Evolutionary conservation across 495 filamentous ascomycete species (phyloP).

Genomic region (Xylaria telfairii): DNA sequence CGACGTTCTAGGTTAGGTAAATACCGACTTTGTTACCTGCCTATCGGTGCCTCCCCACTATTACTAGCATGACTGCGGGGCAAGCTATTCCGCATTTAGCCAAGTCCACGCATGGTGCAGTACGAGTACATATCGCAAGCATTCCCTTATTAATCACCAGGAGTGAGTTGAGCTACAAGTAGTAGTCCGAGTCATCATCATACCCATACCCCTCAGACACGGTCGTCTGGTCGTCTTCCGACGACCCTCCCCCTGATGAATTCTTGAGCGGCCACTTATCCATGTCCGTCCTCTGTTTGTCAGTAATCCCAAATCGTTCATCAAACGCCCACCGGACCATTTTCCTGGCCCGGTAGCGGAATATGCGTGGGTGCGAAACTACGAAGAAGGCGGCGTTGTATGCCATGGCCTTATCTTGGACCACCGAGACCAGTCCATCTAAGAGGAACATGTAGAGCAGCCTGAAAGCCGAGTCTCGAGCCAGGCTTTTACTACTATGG

Average conservation of each 20-base stretch:
- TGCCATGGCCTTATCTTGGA: conserved; percentile 26
- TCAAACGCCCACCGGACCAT: conserved; percentile 37
- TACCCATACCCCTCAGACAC: not conserved
- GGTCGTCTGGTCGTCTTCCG: not conserved
- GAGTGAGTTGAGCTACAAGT: too few species aligned
- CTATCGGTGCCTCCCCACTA: too few species aligned
- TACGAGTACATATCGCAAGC: too few species aligned
- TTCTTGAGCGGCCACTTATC: conserved; percentile 26
- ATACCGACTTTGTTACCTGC: not conserved
- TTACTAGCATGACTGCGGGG: not conserved
- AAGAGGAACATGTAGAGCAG: conserved; percentile 34
- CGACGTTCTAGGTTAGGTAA: not conserved
- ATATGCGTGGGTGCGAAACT: conserved; percentile 31
- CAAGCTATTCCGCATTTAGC: not conserved
- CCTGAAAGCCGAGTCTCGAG: conserved; percentile 36
- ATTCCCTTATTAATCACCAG: not conserved
- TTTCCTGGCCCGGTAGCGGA: conserved; percentile 29
- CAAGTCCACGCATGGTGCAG: not conserved
- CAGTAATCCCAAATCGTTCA: conserved; percentile 26
- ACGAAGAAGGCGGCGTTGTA: conserved; percentile 33
- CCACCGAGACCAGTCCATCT: conserved; percentile 17
- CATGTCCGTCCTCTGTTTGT: conserved; percentile 29
- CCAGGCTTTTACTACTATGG: conserved; percentile 5
- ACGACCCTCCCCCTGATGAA: not conserved
- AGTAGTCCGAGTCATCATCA: not conserved